Conservation (phyloP, 768 basidiomycete genomes). For the Lentinula detonsa region DNA sequence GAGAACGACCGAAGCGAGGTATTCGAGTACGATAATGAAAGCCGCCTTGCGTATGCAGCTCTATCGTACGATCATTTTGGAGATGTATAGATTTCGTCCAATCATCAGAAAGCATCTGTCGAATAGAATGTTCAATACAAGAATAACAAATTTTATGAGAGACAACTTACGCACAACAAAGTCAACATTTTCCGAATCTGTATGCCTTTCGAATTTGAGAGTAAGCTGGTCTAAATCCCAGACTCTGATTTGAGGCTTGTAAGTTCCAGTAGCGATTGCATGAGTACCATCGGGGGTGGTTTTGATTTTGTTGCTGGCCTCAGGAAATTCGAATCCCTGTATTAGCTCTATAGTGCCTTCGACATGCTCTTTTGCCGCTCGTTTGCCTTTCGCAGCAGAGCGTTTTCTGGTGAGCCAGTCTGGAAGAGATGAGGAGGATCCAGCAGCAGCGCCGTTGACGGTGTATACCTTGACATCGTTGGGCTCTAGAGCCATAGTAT, state of each 20-base stretch:
- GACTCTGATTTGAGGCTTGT: slow-evolving; percentile 95
- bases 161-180: slow-evolving; percentile 80
- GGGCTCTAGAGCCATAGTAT: slow-evolving; percentile 25
- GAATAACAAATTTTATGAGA: neutral
- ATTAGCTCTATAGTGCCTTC: slow-evolving; percentile 87
- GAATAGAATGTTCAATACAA: neutral
- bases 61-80: slow-evolving; percentile 91
- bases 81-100: slow-evolving; percentile 99
- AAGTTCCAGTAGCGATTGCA: slow-evolving; percentile 91
- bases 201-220: slow-evolving; percentile 92
- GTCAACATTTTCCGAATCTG: slow-evolving; percentile 96
- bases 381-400: slow-evolving; percentile 56
- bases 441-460: slow-evolving; percentile 86
- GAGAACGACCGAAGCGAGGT: slow-evolving; percentile 87
- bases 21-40: slow-evolving; percentile 91
- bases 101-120: slow-evolving; percentile 89
- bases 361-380: slow-evolving; percentile 62
- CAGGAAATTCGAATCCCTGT: slow-evolving; percentile 96
- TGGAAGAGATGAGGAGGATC: slow-evolving; percentile 87
- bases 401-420: slow-evolving; percentile 87
- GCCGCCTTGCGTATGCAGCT: slow-evolving; percentile 91
- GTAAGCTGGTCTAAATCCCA: slow-evolving; percentile 93
- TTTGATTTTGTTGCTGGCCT: slow-evolving; percentile 88
- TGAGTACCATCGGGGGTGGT: slow-evolving; percentile 90
- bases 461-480: slow-evolving; percentile 82